These are phyloP conservation scores for Sporisorium sorghi DNA, from an alignment of 1,284 basidiomycete genomes.

Conservation along the genomic window DNA sequence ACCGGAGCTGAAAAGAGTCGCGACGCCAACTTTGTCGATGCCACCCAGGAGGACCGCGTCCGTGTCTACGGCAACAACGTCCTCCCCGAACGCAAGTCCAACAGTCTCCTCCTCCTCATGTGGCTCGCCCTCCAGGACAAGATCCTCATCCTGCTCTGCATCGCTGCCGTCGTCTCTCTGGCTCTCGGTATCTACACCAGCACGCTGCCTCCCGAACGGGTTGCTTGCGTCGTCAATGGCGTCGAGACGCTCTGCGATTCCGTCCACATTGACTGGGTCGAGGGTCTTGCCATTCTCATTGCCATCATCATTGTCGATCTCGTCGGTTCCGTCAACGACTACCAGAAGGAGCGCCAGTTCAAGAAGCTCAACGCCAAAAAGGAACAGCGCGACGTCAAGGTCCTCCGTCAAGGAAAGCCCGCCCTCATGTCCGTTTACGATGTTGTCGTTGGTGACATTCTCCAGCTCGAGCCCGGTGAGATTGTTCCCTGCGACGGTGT, in stretches of 20 bases:
- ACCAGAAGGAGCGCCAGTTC: slow-evolving; percentile 98
- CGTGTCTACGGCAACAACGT: slow-evolving; percentile 83
- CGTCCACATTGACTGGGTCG: slow-evolving; percentile 86
- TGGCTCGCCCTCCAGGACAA: slow-evolving; percentile 95
- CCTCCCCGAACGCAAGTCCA: slow-evolving; percentile 81
- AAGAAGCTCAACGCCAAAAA: slow-evolving; percentile 91
- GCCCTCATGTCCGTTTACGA: slow-evolving; percentile 82
- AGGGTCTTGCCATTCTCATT: slow-evolving; percentile 95
- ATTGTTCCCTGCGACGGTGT: slow-evolving; percentile 95
- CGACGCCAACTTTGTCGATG: slow-evolving; percentile 45
- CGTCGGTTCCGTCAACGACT: slow-evolving; percentile 90
- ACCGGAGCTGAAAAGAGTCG: slow-evolving; percentile 11
- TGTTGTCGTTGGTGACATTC: slow-evolving; percentile 92
- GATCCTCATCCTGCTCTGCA: slow-evolving; percentile 86
- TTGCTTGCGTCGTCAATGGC: slow-evolving; percentile 70
- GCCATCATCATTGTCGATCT: slow-evolving; percentile 76
- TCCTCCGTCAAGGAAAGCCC: slow-evolving; percentile 87
- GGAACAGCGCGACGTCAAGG: slow-evolving; percentile 92
- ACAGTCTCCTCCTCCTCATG: slow-evolving; percentile 86
- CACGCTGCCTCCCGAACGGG: slow-evolving; percentile 76
- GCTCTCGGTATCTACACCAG: slow-evolving; percentile 94
- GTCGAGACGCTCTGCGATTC: slow-evolving; percentile 47
- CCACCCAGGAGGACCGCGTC: slow-evolving; percentile 52
- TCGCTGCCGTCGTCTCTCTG: slow-evolving; percentile 91
- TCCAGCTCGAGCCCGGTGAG: slow-evolving; percentile 92